Base-by-base conservation (phyloP, 805 yeast species). In the Candida nitratophila region DNA sequence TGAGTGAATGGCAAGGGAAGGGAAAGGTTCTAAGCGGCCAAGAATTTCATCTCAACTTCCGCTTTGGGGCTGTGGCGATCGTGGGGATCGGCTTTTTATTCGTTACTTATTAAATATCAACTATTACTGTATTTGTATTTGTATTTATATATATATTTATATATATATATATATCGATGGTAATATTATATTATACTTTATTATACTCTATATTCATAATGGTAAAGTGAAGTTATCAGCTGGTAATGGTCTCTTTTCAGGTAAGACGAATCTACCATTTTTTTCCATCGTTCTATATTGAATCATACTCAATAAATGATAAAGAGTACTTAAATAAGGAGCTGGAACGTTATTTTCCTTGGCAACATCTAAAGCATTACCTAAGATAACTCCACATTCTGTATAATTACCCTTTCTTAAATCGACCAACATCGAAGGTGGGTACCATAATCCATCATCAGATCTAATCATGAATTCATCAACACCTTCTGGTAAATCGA, bases 221-320 rank as follows among this genome's bases (percentile, higher is more conserved):
- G n/a, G n/a, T n/a, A 51, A 36, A 37, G 48, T 22, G 41, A 33
- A 60, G 32, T 57, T 49, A 14, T 58, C 64, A 9, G 40, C 27
- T 3, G 54, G 53, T 10, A 50, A 27, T 20, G 68, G 68, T 44
- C 68, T 54, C 39, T 51, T 46, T 22, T 52, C 63, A 10, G 68
- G 68, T 30, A 64, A 46, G 11, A 17, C 54, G 41, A 60, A 51
- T 17, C 56, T 51, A 0, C 57, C 57, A 38, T 60, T 61, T 36
- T 65, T 56, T 55, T 84, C 91, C 59, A 76, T 76, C 35, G 79
- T 61, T 47, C 73, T 65, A 53, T 76, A 75, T 62, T 85, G 93
- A 40, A 74, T 70, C 56, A 83, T 69, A 37, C 72, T 68, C 44
- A 85, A 68, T 41, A 85, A 64, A 27, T 68, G 61, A 57, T 84